Conservation (phyloP, 164 flowering plant genomes). For the Amborella trichopoda region DNA sequence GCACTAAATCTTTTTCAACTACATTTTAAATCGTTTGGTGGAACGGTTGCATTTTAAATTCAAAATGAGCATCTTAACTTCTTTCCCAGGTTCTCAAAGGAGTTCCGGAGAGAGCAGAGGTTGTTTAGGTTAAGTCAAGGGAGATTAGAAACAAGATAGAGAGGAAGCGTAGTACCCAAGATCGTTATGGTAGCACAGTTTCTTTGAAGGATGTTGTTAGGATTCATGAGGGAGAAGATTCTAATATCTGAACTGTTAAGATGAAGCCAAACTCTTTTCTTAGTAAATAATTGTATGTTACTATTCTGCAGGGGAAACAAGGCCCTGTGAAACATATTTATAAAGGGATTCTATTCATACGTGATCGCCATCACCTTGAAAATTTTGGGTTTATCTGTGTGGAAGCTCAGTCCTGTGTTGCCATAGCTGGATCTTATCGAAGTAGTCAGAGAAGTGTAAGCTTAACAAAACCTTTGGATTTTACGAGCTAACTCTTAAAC, state of each 20-base stretch:
- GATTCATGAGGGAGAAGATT: slow-evolving; percentile 63
- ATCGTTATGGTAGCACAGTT: slow-evolving; percentile 48
- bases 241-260: no score
- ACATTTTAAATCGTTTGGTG: neutral
- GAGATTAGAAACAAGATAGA: slow-evolving; percentile 87
- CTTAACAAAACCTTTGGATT: no score
- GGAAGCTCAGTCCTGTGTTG: no score
- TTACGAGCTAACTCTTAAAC: no score
- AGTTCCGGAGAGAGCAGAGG: slow-evolving; percentile 82
- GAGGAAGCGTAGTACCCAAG: slow-evolving; percentile 52
- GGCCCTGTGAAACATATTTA: slow-evolving; percentile 93
- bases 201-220: slow-evolving; percentile 78
- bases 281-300: no score
- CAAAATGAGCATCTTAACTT: no score
- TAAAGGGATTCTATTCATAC: slow-evolving; percentile 68
- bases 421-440: no score
- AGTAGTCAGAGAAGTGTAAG: no score
- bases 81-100: slow-evolving; percentile 86
- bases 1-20: neutral
- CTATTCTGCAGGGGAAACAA: slow-evolving; percentile 62
- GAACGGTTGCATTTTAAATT: neutral
- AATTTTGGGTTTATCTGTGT: slow-evolving; percentile 97
- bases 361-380: slow-evolving; percentile 94
- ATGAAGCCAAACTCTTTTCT: no score
- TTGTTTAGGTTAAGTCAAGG: slow-evolving; percentile 69